phyloP scores from a whole-genome alignment of 352 stramenopile genomes.

The Pythium brassicae region DNA sequence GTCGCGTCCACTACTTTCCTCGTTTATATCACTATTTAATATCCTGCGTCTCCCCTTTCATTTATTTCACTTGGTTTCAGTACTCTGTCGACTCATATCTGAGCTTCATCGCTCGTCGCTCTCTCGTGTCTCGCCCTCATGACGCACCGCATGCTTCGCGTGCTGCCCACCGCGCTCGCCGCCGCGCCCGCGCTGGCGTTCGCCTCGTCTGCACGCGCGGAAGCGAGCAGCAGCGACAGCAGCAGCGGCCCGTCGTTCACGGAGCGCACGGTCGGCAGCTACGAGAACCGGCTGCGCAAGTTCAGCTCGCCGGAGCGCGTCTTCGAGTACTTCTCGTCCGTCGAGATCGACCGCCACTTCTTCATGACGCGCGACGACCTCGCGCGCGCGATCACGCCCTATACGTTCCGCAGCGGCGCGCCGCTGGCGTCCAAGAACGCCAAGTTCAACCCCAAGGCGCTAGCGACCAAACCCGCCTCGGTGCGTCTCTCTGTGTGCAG shows the following conservation, averaged over 20 bases:
- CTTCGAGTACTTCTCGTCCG: conserved; percentile 89
- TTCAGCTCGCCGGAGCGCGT: conserved; percentile 84
- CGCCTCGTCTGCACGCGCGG: conserved; percentile 10
- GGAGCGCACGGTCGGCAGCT: conserved; percentile 80
- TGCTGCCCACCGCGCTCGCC: conserved; percentile 17
- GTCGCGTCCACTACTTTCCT: background rate
- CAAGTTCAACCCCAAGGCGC: conserved; percentile 76
- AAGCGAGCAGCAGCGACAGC: conserved; percentile 7
- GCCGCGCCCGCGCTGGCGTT: conserved; percentile 8
- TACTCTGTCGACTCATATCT: too few relatives aligned
- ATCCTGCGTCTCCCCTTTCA: too few relatives aligned
- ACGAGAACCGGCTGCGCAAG: conserved; percentile 86
- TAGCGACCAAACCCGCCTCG: conserved; percentile 35
- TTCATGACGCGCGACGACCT: conserved; percentile 85
- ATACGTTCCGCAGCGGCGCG: conserved; percentile 70
- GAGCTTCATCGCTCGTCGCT: too few relatives aligned
- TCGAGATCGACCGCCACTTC: conserved; percentile 74
- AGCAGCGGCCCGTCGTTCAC: conserved; percentile 48
- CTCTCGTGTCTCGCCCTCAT: background rate
- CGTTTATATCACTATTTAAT: background rate
- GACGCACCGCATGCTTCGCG: conserved; percentile 7
- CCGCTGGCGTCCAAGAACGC: conserved; percentile 74
- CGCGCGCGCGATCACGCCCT: conserved; percentile 78
- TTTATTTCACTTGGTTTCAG: too few relatives aligned
- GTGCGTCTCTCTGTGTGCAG: conserved; percentile 4